Conservation (phyloP, 2,329 filamentous ascomycete genomes). For the Neurospora crassa region DNA sequence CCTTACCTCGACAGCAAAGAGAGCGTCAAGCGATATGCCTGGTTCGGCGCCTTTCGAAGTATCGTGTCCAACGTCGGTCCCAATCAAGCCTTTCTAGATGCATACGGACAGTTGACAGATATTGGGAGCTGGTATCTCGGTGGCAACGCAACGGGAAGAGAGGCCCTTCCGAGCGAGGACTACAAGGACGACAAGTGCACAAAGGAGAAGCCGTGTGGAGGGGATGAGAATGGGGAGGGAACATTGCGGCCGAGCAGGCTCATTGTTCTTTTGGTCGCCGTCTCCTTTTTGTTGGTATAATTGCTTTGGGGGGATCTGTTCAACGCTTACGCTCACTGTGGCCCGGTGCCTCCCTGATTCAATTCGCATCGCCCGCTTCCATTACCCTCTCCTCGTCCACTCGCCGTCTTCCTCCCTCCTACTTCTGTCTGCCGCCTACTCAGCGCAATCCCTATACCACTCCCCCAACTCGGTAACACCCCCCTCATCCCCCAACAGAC, state of each 20-base stretch:
- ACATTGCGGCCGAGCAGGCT: background rate
- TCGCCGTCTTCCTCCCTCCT: background rate
- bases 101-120: conserved; percentile 59
- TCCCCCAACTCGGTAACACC: conserved; percentile 13
- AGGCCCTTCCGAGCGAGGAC: conserved; percentile 1
- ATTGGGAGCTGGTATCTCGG: conserved; percentile 70
- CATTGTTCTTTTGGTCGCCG: background rate
- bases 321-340: background rate
- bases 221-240: background rate
- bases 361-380: background rate
- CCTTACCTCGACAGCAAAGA: conserved; percentile 54
- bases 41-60: conserved; percentile 66
- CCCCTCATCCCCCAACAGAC: conserved; percentile 14
- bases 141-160: conserved; percentile 29
- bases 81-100: conserved; percentile 59
- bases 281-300: background rate
- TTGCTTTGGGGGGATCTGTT: background rate
- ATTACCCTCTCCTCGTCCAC: background rate
- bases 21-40: conserved; percentile 58
- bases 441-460: conserved; percentile 11
- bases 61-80: conserved; percentile 61
- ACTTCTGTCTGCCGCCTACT: background rate
- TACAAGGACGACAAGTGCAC: conserved; percentile 6
- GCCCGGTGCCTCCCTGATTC: background rate
- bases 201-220: conserved; percentile 8